Evolutionary conservation across 106 monocot genomes (phyloP).

Genomic region (Amphibolis antarctica): DNA sequence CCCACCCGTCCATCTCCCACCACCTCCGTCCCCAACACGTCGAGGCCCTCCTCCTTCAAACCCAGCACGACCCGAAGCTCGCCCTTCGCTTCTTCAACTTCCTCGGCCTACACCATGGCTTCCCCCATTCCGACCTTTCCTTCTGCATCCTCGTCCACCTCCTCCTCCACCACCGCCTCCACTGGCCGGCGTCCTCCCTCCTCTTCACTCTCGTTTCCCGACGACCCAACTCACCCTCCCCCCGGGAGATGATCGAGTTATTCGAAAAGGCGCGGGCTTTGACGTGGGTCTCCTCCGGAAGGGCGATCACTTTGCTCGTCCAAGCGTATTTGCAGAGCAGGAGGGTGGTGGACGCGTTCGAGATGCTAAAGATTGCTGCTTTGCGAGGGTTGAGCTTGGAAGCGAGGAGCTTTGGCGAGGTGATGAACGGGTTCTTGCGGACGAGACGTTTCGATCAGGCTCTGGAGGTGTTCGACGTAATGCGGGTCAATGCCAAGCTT

Average conservation of each 20-base stretch:
- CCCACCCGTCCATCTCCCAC: constrained; percentile 36
- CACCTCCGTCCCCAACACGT: constrained; percentile 49
- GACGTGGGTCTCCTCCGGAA: neutral
- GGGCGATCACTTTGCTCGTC: constrained; percentile 25
- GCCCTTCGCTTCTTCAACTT: constrained; percentile 65
- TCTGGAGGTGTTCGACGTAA: constrained; percentile 28
- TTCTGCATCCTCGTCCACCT: constrained; percentile 42
- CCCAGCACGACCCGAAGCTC: constrained; percentile 29
- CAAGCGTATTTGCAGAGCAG: constrained; percentile 30
- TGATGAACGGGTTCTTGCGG: constrained; percentile 41
- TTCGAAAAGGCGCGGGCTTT: constrained; percentile 4
- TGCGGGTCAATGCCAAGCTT: constrained; percentile 8
- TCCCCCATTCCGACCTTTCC: constrained; percentile 35
- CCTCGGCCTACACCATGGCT: constrained; percentile 44
- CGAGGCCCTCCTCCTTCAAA: constrained; percentile 39
- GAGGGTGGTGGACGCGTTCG: constrained; percentile 27
- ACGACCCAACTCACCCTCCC: constrained; percentile 8
- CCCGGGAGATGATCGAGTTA: constrained; percentile 6
- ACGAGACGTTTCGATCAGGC: constrained; percentile 45
- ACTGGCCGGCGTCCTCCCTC: constrained; percentile 47
- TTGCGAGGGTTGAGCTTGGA: constrained; percentile 17
- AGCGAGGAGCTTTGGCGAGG: constrained; percentile 32
- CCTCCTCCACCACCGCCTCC: constrained; percentile 29
- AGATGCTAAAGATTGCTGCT: constrained; percentile 14
- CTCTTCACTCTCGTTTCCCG: constrained; percentile 37